Percentiles rank a stretch among this genome's conserved stretches.
Conservation (phyloP, 164 flowering plant genomes). For the Tinospora cordifolia region DNA sequence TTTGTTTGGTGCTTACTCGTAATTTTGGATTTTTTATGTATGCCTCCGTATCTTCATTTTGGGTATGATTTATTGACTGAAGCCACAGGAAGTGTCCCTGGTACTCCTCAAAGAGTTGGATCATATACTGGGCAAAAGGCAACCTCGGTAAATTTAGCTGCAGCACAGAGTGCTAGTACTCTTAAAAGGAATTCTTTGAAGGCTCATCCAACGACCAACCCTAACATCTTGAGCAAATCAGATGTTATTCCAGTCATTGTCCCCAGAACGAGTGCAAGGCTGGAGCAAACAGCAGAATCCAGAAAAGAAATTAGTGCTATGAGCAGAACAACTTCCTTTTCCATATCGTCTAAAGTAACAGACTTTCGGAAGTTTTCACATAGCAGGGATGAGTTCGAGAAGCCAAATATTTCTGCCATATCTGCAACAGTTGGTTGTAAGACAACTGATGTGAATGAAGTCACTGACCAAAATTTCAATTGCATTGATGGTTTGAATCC, state of each 20-base stretch:
- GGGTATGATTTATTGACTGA: slow-evolving; percentile 21
- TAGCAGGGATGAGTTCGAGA: slow-evolving; percentile 49
- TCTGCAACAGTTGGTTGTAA: slow-evolving; percentile 33
- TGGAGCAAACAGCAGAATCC: slow-evolving; percentile 53
- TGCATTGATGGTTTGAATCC: slow-evolving; percentile 29
- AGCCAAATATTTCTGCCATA: slow-evolving; percentile 26
- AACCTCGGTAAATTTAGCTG: slow-evolving; percentile 24
- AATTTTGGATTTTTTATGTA: neutral
- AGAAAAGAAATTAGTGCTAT: slow-evolving; percentile 45
- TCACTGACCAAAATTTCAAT: slow-evolving; percentile 31
- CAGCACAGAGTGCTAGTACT: slow-evolving; percentile 36
- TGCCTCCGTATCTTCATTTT: slow-evolving; percentile 6
- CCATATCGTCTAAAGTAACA: slow-evolving; percentile 46
- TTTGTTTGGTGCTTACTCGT: neutral
- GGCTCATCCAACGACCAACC: slow-evolving; percentile 39
- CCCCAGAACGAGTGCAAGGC: slow-evolving; percentile 47
- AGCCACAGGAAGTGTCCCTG: slow-evolving; percentile 64
- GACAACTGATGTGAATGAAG: slow-evolving; percentile 32
- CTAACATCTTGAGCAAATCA: slow-evolving; percentile 41
- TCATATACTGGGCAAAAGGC: slow-evolving; percentile 37
- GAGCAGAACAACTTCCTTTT: slow-evolving; percentile 48
- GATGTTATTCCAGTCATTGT: slow-evolving; percentile 79
- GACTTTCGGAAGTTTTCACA: slow-evolving; percentile 45
- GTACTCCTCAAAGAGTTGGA: slow-evolving; percentile 71
- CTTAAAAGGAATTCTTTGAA: slow-evolving; percentile 44